Conservation (phyloP, 164 flowering plant genomes). For the Annona squamosa region DNA sequence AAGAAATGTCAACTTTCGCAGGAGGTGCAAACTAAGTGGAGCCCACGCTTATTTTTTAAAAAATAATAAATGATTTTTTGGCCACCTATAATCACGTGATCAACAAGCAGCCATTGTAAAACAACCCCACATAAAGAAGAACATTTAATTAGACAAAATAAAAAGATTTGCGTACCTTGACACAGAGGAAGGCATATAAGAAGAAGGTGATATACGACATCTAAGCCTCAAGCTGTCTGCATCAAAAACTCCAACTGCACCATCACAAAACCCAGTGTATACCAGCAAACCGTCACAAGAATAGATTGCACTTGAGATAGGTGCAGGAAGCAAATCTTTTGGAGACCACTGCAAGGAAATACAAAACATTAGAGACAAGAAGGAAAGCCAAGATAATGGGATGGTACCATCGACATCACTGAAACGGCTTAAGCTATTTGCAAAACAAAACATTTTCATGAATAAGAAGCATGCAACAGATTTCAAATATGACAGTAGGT, state of each 20-base stretch:
- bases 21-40: too few relatives aligned
- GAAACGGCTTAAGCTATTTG: too few relatives aligned
- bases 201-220: slow-evolving; percentile 59
- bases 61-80: background rate
- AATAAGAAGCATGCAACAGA: too few relatives aligned
- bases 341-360: slow-evolving; percentile 52
- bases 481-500: too few relatives aligned
- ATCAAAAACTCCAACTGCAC: slow-evolving; percentile 64
- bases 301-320: slow-evolving; percentile 59
- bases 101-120: background rate
- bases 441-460: too few relatives aligned
- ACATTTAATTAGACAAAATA: background rate
- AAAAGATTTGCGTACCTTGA: slow-evolving; percentile 28
- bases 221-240: slow-evolving; percentile 51
- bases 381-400: background rate
- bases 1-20: too few relatives aligned
- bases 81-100: background rate
- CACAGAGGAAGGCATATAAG: slow-evolving; percentile 39
- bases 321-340: slow-evolving; percentile 45
- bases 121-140: background rate
- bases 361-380: background rate
- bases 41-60: too few relatives aligned
- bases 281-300: slow-evolving; percentile 61
- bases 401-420: background rate
- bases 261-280: slow-evolving; percentile 59